Evolutionary conservation across 306 rosid genomes (phyloP), one percentile per base, ranked within the genome.

Genomic region (Sphenostylis stenocarpa): DNA sequence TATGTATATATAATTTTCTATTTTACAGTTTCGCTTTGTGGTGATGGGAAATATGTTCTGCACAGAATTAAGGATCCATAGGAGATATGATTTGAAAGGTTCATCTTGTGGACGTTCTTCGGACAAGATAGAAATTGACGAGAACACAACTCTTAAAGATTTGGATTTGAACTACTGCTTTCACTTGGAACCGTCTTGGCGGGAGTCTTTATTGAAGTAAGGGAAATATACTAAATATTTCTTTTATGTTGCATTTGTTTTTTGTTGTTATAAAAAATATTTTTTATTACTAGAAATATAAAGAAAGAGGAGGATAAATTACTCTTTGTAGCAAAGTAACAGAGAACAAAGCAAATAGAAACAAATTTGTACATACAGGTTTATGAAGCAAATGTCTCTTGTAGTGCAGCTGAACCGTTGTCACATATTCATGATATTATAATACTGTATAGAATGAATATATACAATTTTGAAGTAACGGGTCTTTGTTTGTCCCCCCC

Each of bases 31-130:
- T 83, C 96, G 99, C 44, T 95, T 95, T 86, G 99, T 95, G 38
- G 97, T 95, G 69, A 95, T 95, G 99, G 99, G 99, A 81, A 95
- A 95, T 88, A 95, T 95, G 99, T 95, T 95, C 87, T 95, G 99
- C 86, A 95, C 99, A 43, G 97, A 95, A 85, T 80, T 95, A 77
- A 89, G 99, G 87, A 95, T 95, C 79, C 99, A 95, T 86, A 82
- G 97, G 63, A 87, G 99, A 81, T 95, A 83, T 77, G 99, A 95
- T 81, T 86, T 95, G 84, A 95, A 95, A 83, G 99, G 99, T 81
- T 95, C 99, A 38, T 95, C 97, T 47, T 89, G 91, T 6, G 99
- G 99, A 56, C 99, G 99, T 48, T 95, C 99, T 7, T 86, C 99
- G 8, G 99, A 95, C 81, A 95, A 95, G 81, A 87, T 95, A 82